phyloP scores from a whole-genome alignment of 148 eudicot species.

The Diospyros kaki region DNA sequence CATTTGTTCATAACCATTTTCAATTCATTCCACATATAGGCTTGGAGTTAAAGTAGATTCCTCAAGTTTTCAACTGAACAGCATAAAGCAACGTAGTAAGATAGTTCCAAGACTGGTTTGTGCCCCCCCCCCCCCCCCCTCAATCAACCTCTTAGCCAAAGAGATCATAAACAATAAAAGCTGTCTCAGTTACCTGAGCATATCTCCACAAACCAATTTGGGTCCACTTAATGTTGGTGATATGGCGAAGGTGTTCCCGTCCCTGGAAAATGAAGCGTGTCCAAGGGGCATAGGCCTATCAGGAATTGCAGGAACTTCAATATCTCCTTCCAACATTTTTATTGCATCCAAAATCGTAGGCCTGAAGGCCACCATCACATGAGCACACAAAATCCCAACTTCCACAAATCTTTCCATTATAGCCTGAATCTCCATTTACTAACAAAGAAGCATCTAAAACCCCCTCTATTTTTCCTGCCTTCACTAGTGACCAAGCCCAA shows the following conservation, averaged over 20 bases:
- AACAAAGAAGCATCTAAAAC: constrained; percentile 37
- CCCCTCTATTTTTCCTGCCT: constrained; percentile 6
- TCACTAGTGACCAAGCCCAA: background rate
- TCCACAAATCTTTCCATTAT: constrained; percentile 62
- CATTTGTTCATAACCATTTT: background rate
- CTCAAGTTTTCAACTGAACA: background rate
- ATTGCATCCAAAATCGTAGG: constrained; percentile 67
- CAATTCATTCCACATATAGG: constrained; percentile 1
- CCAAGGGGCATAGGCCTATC: constrained; percentile 55
- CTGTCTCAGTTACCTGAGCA: too few relatives aligned
- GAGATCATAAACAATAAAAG: constrained; percentile 1
- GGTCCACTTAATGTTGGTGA: too few relatives aligned
- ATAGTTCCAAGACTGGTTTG: background rate
- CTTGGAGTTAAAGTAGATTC: background rate
- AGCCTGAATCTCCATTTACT: constrained; percentile 27
- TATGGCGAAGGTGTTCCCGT: too few relatives aligned
- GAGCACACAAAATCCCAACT: constrained; percentile 70
- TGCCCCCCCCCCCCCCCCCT: too few relatives aligned
- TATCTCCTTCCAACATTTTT: constrained; percentile 72
- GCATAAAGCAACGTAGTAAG: background rate
- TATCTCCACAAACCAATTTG: too few relatives aligned
- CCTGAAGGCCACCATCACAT: constrained; percentile 71
- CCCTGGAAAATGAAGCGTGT: constrained; percentile 37
- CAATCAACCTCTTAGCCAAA: background rate
- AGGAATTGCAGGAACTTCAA: constrained; percentile 51